Evolutionary conservation across 225 moss, liverwort and hornwort genomes (phyloP).

Genomic region (Pleurozium schreberi): DNA sequence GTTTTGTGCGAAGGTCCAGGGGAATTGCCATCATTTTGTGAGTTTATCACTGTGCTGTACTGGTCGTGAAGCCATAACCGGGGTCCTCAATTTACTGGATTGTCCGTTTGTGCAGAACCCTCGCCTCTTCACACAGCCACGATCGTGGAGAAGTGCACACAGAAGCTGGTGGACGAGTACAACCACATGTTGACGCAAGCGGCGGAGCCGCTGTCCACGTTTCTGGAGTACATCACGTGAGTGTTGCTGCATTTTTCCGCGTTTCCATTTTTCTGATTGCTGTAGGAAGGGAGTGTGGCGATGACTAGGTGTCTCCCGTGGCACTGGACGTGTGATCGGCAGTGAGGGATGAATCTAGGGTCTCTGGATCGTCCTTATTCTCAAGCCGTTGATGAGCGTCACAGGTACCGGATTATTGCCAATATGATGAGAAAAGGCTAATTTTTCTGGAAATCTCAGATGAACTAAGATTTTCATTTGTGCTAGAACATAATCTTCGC

Average conservation of each 20-base stretch:
- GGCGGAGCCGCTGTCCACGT: conserved; percentile 87
- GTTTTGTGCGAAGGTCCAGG: not conserved
- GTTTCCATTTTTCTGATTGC: not conserved
- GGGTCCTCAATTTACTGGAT: not conserved
- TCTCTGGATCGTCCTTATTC: not conserved
- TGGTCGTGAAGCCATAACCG: not conserved
- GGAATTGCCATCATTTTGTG: not conserved
- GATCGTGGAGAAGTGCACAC: conserved; percentile 97
- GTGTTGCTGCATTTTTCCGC: not conserved
- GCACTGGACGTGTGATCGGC: not conserved
- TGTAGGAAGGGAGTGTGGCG: not conserved
- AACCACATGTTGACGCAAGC: conserved; percentile 92
- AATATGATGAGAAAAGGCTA: not conserved
- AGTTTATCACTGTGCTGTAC: not conserved
- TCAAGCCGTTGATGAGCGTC: not conserved
- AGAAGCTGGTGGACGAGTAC: conserved; percentile 97
- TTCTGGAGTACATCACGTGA: conserved; percentile 97
- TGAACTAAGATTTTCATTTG: no score
- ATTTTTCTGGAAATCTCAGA: not conserved
- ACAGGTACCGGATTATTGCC: not conserved
- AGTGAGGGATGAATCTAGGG: not conserved
- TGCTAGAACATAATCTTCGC: no score
- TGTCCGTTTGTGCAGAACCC: conserved; percentile 39
- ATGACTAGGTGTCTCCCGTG: not conserved
- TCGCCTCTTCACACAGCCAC: conserved; percentile 88